Percentiles rank a stretch among this genome's conserved stretches.
Conservation (phyloP, 1,139 yeast species). For the Yamadazyma atmosphaerica region DNA sequence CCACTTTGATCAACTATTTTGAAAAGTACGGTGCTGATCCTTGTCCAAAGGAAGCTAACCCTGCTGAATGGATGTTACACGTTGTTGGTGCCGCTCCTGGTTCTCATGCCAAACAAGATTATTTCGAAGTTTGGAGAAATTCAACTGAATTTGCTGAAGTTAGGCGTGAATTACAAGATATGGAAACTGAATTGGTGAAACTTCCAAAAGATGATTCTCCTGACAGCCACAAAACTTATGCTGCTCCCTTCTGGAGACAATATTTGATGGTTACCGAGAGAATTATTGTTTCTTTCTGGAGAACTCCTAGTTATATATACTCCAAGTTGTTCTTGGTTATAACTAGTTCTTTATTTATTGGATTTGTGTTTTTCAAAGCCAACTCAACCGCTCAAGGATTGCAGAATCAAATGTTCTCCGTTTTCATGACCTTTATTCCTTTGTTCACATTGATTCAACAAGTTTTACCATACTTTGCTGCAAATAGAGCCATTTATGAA, state of each 20-base stretch:
- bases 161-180: constrained; percentile 23
- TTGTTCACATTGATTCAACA: constrained; percentile 70
- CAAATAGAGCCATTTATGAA: constrained; percentile 78
- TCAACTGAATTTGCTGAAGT: constrained; percentile 27
- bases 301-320: constrained; percentile 42
- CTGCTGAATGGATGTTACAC: constrained; percentile 60
- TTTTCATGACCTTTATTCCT: constrained; percentile 66
- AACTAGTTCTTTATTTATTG: constrained; percentile 45
- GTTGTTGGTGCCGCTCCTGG: constrained; percentile 48
- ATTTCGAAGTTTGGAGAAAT: constrained; percentile 33
- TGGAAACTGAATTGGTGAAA: constrained; percentile 29
- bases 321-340: constrained; percentile 40
- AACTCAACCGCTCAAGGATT: constrained; percentile 58
- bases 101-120: constrained; percentile 34
- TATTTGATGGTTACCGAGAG: constrained; percentile 25
- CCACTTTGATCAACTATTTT: constrained; percentile 52
- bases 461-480: constrained; percentile 67
- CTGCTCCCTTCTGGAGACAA: constrained; percentile 29
- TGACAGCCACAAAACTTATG: constrained; percentile 24
- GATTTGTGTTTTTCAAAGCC: constrained; percentile 59
- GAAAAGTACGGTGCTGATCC: constrained; percentile 52
- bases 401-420: constrained; percentile 65
- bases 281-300: constrained; percentile 40
- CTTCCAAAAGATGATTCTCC: constrained; percentile 24
- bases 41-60: constrained; percentile 49